Base-by-base conservation (phyloP, 2,329 filamentous ascomycete species). In the Acrodontium crateriforme region DNA sequence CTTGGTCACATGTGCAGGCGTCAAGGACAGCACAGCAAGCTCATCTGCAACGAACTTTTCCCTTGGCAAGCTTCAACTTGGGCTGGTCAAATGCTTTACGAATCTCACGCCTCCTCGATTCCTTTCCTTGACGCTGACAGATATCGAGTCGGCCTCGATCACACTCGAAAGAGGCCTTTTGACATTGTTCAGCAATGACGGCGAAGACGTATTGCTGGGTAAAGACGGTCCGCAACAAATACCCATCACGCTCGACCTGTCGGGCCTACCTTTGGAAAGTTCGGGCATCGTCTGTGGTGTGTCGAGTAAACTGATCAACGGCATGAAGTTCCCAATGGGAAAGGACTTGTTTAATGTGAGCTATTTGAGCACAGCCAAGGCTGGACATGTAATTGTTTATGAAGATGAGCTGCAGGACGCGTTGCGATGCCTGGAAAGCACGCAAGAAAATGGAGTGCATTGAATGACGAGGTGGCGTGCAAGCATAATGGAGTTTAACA, bases 211-310 rank as follows among this genome's bases (percentile, higher is more conserved):
- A 0, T 60, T 95, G 2, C 70, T 93, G 0, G 84, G 69, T 76
- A 35, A 80, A 71, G 25, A 74, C 74, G 29, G 74, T 74, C 39
- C 72, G 71, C 33, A 64, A 85, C 18, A 51, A 18, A 72, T 91
- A 2, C 84, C 89, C 2, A 89, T 98, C 42, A 87, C 84, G 33
- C 67, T 98, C 3, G 83, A 95, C 44, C 65, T 98, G 15, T 73
- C 71, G 12, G 73, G 72, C 22, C 60, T 95, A 21, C 81, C 87
- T 0, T 67, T 87, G 22, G 83, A 93, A 52, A 84, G 83, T 6
- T 92, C 85, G 0, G 87, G 87, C 13, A 94, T 98, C 32, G 83
- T 98, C 3, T 94, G 85, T 42, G 87, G 89, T 16, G 82, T 98
- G 2, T 85, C 87, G 0, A 82, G 84, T 15, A 69, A 74, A 30